A percentile compares a stretch with the other conserved stretches of the same genome.
These are phyloP conservation scores for Serendipita sp. DNA, from an alignment of 768 basidiomycete genomes.

Conservation along the genomic window DNA sequence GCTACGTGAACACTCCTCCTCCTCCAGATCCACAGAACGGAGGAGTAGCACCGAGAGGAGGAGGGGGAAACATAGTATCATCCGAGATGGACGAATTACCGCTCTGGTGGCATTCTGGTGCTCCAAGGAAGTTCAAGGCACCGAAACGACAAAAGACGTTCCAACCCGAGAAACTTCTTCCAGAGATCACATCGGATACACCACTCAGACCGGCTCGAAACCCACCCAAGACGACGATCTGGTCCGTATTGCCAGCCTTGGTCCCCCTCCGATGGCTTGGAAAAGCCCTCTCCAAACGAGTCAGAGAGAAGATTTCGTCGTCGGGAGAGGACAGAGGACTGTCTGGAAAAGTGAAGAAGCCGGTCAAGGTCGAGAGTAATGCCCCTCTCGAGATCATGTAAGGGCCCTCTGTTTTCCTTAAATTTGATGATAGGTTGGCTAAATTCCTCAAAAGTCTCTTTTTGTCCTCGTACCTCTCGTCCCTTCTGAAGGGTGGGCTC, in stretches of 20 bases:
- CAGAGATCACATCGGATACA: slow-evolving; percentile 27
- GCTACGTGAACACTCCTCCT: slow-evolving; percentile 25
- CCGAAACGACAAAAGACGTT: slow-evolving; percentile 20
- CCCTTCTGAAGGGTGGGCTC: slow-evolving; percentile 29
- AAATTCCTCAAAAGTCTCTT: slow-evolving; percentile 22
- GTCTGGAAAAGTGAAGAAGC: slow-evolving; percentile 23
- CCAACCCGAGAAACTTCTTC: slow-evolving; percentile 31
- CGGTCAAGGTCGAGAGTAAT: slow-evolving; percentile 15
- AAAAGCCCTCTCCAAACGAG: slow-evolving; percentile 2
- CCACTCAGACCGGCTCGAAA: slow-evolving; percentile 39
- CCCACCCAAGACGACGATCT: slow-evolving; percentile 35
- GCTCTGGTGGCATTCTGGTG: slow-evolving; percentile 1
- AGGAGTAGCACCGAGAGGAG: too few species aligned
- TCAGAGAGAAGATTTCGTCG: slow-evolving; percentile 7
- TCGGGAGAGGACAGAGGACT: slow-evolving; percentile 11
- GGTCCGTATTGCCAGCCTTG: slow-evolving; percentile 40
- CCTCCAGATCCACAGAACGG: too few species aligned
- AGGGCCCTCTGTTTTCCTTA: too few species aligned
- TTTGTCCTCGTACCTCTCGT: slow-evolving; percentile 35
- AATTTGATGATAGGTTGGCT: too few species aligned
- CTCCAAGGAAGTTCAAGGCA: neutral
- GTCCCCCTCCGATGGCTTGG: slow-evolving; percentile 25
- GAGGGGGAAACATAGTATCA: too few species aligned
- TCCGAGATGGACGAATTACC: slow-evolving; percentile 1
- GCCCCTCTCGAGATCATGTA: slow-evolving; percentile 21